These are phyloP conservation scores for Tolypocladium nubicola DNA, from an alignment of 2,329 filamentous ascomycete species.

Conservation along the genomic window DNA sequence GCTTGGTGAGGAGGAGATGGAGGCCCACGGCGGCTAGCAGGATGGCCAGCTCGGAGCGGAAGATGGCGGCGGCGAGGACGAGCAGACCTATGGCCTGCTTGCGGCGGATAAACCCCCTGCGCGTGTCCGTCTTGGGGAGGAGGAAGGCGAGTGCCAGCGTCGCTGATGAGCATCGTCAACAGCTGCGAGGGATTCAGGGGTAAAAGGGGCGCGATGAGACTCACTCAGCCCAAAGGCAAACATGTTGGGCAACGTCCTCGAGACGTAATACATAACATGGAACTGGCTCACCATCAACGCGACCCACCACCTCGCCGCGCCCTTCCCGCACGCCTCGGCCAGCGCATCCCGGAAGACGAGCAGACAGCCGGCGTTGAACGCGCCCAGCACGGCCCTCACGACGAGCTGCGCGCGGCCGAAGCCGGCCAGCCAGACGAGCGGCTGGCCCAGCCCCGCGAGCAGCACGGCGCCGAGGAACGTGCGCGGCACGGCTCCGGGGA, in stretches of 20 bases:
- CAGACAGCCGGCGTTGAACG: constrained; percentile 62
- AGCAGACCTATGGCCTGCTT: constrained; percentile 62
- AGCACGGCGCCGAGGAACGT: constrained; percentile 77
- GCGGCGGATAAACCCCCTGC: constrained; percentile 30
- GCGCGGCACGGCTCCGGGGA: constrained; percentile 83
- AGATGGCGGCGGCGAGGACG: constrained; percentile 71
- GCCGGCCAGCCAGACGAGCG: constrained; percentile 46
- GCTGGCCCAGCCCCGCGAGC: constrained; percentile 62
- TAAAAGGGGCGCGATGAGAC: constrained; percentile 18
- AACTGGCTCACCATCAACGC: constrained; percentile 76
- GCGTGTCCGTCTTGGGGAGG: constrained; percentile 20
- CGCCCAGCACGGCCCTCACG: constrained; percentile 66
- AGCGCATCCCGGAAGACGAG: constrained; percentile 55
- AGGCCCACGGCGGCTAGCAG: constrained; percentile 59
- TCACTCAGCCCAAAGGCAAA: constrained; percentile 82
- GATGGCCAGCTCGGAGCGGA: constrained; percentile 81
- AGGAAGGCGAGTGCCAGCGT: constrained; percentile 50
- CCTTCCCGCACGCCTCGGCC: constrained; percentile 54
- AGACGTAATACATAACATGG: constrained; percentile 86
- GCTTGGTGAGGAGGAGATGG: constrained; percentile 48
- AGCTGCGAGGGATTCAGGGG: neutral
- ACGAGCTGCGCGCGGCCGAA: constrained; percentile 48
- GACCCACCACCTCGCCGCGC: constrained; percentile 68
- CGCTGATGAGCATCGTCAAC: constrained; percentile 35
- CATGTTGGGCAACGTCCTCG: constrained; percentile 88